These are phyloP conservation scores for Phaeosphaeriaceae sp. DNA, from an alignment of 2,329 filamentous ascomycete species.

Conservation along the genomic window DNA sequence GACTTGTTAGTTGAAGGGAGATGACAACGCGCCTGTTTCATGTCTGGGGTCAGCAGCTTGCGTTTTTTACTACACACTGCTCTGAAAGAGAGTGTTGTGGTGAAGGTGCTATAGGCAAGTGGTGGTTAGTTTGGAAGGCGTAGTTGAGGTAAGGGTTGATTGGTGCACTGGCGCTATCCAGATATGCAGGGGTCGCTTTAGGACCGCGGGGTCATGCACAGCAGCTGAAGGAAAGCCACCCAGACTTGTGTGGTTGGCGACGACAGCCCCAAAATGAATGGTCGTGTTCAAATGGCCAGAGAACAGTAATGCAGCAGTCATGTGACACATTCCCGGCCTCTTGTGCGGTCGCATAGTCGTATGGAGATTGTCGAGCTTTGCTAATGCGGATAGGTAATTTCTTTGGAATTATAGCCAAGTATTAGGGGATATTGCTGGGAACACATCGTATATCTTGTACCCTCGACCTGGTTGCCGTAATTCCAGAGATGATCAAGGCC, in stretches of 20 bases:
- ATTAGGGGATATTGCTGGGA: neutral
- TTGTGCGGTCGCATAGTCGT: no score
- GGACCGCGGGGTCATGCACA: neutral
- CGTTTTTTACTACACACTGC: neutral
- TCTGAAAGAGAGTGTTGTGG: neutral
- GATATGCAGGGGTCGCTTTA: neutral
- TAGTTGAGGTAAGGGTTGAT: neutral
- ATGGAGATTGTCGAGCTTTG: no score
- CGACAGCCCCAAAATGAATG: neutral
- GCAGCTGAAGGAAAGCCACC: neutral
- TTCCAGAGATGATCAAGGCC: neutral
- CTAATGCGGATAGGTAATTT: neutral
- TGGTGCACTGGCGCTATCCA: neutral
- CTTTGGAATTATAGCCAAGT: neutral
- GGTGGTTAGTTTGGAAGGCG: slow-evolving; percentile 1
- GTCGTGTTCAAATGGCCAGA: no score
- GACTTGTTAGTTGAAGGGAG: neutral
- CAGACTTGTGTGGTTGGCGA: neutral
- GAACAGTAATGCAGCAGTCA: no score
- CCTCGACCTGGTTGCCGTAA: slow-evolving; percentile 4
- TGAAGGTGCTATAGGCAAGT: neutral
- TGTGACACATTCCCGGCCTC: no score
- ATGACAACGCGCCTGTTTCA: slow-evolving; percentile 1
- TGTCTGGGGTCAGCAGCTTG: neutral
- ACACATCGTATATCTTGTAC: neutral